Percentiles rank a stretch among this genome's conserved stretches.
phyloP scores from a whole-genome alignment of 2,329 filamentous ascomycete species.

The Trichoderma endophyticum region DNA sequence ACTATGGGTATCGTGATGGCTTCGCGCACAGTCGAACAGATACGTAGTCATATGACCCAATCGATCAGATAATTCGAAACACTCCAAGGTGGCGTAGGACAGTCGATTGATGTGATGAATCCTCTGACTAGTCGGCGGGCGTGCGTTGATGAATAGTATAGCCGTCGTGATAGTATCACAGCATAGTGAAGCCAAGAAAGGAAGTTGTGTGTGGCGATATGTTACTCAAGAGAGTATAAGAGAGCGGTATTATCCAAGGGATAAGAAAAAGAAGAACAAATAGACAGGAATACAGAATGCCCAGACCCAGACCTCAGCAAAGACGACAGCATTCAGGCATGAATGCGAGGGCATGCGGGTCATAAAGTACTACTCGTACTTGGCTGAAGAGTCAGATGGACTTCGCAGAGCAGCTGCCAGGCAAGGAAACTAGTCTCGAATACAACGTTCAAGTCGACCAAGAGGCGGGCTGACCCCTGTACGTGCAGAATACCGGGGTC shows the following conservation, averaged over 20 bases:
- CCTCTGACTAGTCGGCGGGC: not conserved
- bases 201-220: not conserved
- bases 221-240: not conserved
- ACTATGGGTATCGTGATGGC: not conserved
- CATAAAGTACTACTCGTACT: conserved; percentile 30
- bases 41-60: conserved; percentile 4
- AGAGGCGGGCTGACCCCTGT: conserved; percentile 19
- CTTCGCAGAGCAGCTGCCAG: conserved; percentile 20
- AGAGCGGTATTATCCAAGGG: conserved; percentile 8
- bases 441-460: conserved; percentile 11
- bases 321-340: conserved; percentile 21
- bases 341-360: conserved; percentile 25
- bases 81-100: not conserved
- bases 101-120: not conserved
- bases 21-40: not conserved
- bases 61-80: not conserved
- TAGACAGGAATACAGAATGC: not conserved
- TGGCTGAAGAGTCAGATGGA: conserved; percentile 21
- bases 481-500: conserved; percentile 15
- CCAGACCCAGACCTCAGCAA: conserved; percentile 18
- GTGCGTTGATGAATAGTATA: not conserved
- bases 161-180: conserved; percentile 8
- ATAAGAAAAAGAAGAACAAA: not conserved
- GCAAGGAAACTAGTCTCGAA: conserved; percentile 12
- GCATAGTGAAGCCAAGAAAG: conserved; percentile 3